A percentile compares a stretch with the other conserved stretches of the same genome.
phyloP scores from a whole-genome alignment of 2,329 filamentous ascomycete genomes.

The Diaporthe velutina region DNA sequence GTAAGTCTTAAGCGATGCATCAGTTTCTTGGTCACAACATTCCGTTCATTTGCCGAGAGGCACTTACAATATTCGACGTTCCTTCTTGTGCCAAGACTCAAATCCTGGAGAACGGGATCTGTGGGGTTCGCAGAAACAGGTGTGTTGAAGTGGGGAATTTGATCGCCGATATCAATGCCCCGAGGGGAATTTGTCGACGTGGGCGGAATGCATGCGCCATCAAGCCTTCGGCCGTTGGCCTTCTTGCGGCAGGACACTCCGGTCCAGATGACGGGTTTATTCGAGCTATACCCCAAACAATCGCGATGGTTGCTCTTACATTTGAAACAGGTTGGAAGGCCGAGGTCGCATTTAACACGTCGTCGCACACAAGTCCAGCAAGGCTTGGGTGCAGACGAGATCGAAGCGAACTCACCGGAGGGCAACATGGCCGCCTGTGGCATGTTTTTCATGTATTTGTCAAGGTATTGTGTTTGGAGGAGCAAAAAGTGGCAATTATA shows the following conservation, averaged over 20 bases:
- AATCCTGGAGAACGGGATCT: constrained; percentile 11
- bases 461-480: too few species aligned
- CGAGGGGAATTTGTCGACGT: neutral
- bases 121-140: constrained; percentile 1
- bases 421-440: neutral
- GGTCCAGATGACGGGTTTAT: neutral
- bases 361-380: constrained; percentile 40
- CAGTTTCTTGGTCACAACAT: neutral
- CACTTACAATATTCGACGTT: constrained; percentile 18
- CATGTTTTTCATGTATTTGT: neutral
- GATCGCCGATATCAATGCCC: neutral
- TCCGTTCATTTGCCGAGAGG: neutral
- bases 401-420: neutral
- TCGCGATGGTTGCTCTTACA: constrained; percentile 33
- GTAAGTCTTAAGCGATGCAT: constrained; percentile 19
- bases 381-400: neutral
- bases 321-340: constrained; percentile 38
- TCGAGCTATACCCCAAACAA: constrained; percentile 17
- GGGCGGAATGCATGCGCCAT: neutral
- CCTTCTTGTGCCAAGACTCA: neutral
- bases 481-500: too few species aligned
- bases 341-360: constrained; percentile 37
- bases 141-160: neutral
- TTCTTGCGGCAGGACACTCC: neutral
- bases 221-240: neutral